Conservation (phyloP, 768 basidiomycete species). For the Dentipellis sp. region DNA sequence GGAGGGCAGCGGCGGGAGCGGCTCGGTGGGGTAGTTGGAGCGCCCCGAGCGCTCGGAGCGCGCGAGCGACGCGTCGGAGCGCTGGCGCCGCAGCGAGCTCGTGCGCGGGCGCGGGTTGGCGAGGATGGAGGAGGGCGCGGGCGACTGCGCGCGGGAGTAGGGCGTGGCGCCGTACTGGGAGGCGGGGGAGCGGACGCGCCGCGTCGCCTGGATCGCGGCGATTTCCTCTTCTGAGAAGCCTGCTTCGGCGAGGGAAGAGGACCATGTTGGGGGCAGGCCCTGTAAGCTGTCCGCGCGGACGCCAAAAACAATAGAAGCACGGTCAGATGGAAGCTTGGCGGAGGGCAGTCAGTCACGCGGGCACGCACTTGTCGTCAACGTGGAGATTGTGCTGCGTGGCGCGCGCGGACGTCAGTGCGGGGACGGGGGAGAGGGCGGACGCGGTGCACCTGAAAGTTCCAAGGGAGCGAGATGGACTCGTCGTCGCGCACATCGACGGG, state of each 20-base stretch:
- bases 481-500: not conserved
- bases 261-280: constrained; percentile 11
- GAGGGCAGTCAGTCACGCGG: not conserved
- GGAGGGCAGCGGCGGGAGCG: constrained; percentile 8
- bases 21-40: not conserved
- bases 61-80: constrained; percentile 10
- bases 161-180: not conserved
- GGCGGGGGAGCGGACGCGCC: constrained; percentile 8
- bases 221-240: constrained; percentile 15
- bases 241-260: constrained; percentile 6
- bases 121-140: not conserved
- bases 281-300: constrained; percentile 6
- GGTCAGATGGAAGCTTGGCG: not conserved
- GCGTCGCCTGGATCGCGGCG: constrained; percentile 11
- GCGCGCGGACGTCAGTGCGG: not conserved
- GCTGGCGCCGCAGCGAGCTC: constrained; percentile 7
- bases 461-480: constrained; percentile 12
- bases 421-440: not conserved
- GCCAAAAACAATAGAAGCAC: too few relatives aligned
- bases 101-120: constrained; percentile 8
- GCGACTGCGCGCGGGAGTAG: constrained; percentile 1
- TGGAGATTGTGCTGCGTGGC: constrained; percentile 11
- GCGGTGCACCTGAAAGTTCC: constrained; percentile 12
- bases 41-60: constrained; percentile 10
- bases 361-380: constrained; percentile 12